These are phyloP conservation scores for Bjerkandera adusta DNA, from an alignment of 1,284 basidiomycete genomes.

Conservation along the genomic window DNA sequence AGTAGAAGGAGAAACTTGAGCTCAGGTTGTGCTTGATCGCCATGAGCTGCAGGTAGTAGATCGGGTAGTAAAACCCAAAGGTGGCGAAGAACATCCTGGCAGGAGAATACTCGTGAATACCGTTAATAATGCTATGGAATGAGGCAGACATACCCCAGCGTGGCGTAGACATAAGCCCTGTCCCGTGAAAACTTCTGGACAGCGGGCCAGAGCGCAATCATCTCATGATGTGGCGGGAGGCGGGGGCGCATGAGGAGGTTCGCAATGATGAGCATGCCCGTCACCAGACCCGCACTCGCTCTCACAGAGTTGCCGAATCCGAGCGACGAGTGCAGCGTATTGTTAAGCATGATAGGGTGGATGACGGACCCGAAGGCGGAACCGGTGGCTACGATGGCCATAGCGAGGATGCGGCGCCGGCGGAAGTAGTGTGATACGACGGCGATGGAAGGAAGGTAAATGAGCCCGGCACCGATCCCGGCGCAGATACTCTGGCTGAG, in stretches of 20 bases:
- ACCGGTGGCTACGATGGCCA: constrained; percentile 49
- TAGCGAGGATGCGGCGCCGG: constrained; percentile 44
- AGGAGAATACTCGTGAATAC: neutral
- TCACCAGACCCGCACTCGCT: constrained; percentile 36
- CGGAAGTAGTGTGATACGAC: constrained; percentile 49
- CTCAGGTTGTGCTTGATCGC: constrained; percentile 41
- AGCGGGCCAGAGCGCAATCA: constrained; percentile 10
- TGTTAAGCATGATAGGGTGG: constrained; percentile 51
- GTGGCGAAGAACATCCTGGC: constrained; percentile 5
- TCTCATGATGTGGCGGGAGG: constrained; percentile 28
- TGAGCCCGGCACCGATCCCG: constrained; percentile 46
- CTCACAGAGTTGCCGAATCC: constrained; percentile 42
- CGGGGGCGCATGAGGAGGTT: constrained; percentile 40
- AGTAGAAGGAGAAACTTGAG: constrained; percentile 44
- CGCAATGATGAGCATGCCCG: constrained; percentile 36
- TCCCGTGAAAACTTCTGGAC: constrained; percentile 35
- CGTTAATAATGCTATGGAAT: too few relatives aligned
- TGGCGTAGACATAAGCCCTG: constrained; percentile 41
- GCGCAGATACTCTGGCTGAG: constrained; percentile 51
- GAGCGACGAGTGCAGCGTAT: constrained; percentile 24
- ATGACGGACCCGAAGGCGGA: constrained; percentile 47
- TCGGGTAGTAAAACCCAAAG: constrained; percentile 30
- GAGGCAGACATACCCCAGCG: constrained; percentile 36
- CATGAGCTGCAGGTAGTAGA: constrained; percentile 56
- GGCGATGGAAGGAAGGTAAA: constrained; percentile 51